Conservation (phyloP, 805 yeast species). For the Candida andamanensis region DNA sequence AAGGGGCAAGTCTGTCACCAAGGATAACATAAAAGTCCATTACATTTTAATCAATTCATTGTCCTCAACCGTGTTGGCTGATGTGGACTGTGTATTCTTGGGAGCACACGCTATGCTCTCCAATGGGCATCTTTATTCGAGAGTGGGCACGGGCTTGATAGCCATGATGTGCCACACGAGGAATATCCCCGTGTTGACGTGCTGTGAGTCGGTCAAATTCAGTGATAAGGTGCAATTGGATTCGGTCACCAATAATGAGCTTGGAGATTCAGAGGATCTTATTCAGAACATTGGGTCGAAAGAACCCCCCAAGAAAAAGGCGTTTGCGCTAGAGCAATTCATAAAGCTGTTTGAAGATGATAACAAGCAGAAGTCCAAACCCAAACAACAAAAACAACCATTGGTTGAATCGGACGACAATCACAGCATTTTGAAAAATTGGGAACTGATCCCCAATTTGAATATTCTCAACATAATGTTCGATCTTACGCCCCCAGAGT, state of each 20-base stretch:
- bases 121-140: conserved; percentile 85
- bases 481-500: conserved; percentile 91
- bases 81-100: conserved; percentile 83
- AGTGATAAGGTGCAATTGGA: conserved; percentile 94
- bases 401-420: conserved; percentile 8
- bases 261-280: conserved; percentile 74
- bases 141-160: conserved; percentile 91
- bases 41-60: conserved; percentile 78
- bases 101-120: conserved; percentile 98
- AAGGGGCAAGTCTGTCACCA: conserved; percentile 25
- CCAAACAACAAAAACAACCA: conserved; percentile 11
- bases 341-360: conserved; percentile 36
- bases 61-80: conserved; percentile 68
- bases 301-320: conserved; percentile 52
- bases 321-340: conserved; percentile 64
- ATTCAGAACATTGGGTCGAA: conserved; percentile 44
- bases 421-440: conserved; percentile 47
- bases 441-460: conserved; percentile 60
- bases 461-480: conserved; percentile 82
- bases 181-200: conserved; percentile 89
- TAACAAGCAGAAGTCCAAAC: conserved; percentile 2
- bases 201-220: conserved; percentile 93
- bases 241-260: conserved; percentile 89
- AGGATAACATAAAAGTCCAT: conserved; percentile 62
- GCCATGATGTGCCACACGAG: conserved; percentile 87